Base-by-base conservation (phyloP, 495 filamentous ascomycete species). In the Chaetomidium leptoderma region DNA sequence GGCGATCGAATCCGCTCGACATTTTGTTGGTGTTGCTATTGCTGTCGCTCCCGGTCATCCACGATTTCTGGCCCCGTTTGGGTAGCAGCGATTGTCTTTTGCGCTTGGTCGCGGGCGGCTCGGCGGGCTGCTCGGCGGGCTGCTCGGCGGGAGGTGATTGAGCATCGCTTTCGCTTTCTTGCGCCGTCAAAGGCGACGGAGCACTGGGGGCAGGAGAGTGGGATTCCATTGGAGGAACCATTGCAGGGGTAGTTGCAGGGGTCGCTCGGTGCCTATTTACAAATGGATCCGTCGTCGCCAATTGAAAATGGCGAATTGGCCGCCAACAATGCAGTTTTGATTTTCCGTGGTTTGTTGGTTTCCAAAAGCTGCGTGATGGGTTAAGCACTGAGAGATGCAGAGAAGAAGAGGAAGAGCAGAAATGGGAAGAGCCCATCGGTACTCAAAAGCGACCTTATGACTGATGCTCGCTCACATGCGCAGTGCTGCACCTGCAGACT, bases 1-100 rank as follows among this genome's bases (percentile, higher is more conserved):
- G 76, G 50, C 75, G 76, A 40, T 81, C 71, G 59, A 83, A 71
- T 43, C 70, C 75, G 65, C 64, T 76, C 66, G 78, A 75, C 80
- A 80, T 82, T 4, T 24, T 16, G 48, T 16, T 30, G 32, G 30
- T 14, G 40, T 24, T 19, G 40, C 3, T 14, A n/a, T 43, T 24
- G 17, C 9, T 26, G 37, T n/a, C 16, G n/a, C 6, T 3, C 14
- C 14, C 46, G n/a, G 5, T 52, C 35, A 53, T 53, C 50, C 50
- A 53, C 35, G 36, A 53, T 19, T 42, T 53, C 10, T 27, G 5
- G 14, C 50, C 50, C 7, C 9, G 4, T 6, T 0, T 30, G 19
- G 50, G 50, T 3, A 53, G 23, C 30, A 53, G 36, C 24, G 50
- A 29, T 0, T 39, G 14, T n/a, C 24, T 39, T 21, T 53, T 40